Percentiles rank a stretch among this genome's conserved stretches.
Conservation (phyloP, 306 rosid genomes). For the Prunus kanzakura region DNA sequence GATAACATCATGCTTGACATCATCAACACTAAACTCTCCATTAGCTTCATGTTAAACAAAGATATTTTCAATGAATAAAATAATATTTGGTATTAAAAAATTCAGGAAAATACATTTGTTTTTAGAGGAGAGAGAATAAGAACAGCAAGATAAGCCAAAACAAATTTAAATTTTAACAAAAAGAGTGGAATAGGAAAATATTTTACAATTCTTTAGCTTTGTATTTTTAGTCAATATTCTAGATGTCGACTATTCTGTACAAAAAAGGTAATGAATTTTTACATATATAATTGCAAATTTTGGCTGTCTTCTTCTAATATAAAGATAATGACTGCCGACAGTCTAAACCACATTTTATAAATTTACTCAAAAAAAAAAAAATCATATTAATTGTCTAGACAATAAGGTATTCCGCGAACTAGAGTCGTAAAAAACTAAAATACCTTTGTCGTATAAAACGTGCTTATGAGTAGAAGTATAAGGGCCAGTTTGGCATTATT, state of each 20-base stretch:
- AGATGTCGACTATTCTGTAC: not conserved
- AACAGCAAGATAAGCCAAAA: not conserved
- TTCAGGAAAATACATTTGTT: not conserved
- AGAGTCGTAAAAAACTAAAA: too few relatives aligned
- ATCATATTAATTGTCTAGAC: too few relatives aligned
- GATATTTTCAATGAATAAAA: not conserved
- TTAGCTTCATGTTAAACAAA: not conserved
- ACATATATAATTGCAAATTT: too few relatives aligned
- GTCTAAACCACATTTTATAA: too few relatives aligned
- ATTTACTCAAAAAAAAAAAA: too few relatives aligned
- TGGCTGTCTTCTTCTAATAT: too few relatives aligned
- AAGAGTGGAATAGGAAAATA: not conserved
- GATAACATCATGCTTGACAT: conserved; percentile 46
- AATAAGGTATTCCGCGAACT: too few relatives aligned
- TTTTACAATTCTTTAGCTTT: not conserved
- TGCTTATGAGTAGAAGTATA: too few relatives aligned
- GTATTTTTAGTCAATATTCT: not conserved
- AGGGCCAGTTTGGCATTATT: too few relatives aligned
- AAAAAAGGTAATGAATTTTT: not conserved
- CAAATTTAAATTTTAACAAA: not conserved
- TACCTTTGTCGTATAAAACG: too few relatives aligned
- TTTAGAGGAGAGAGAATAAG: not conserved
- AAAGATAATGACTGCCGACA: too few relatives aligned
- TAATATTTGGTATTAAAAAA: not conserved
- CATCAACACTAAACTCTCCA: conserved; percentile 17